Conservation (phyloP, 2,329 filamentous ascomycete genomes). For the Penicillium sp. region DNA sequence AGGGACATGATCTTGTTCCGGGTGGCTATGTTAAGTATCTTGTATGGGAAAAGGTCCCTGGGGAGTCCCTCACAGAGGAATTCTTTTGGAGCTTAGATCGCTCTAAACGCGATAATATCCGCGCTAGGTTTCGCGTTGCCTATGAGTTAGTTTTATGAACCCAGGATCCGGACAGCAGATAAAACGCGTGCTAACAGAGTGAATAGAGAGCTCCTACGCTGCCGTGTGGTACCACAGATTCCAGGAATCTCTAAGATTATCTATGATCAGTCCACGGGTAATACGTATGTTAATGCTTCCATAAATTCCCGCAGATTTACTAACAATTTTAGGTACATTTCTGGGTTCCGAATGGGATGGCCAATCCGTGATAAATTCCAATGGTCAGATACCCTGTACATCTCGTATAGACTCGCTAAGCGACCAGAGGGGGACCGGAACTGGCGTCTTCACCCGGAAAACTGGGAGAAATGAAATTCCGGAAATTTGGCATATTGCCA, state of each 20-base stretch:
- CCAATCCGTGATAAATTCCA: constrained; percentile 19
- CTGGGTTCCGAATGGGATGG: constrained; percentile 26
- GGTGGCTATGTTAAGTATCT: too few relatives aligned
- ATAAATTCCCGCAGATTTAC: constrained; percentile 15
- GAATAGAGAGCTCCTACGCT: constrained; percentile 24
- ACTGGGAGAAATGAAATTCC: constrained; percentile 13
- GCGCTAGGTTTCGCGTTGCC: too few relatives aligned
- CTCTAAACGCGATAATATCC: too few relatives aligned
- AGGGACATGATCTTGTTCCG: too few relatives aligned
- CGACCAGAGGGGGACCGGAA: not conserved
- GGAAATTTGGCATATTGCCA: not conserved
- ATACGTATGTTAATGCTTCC: constrained; percentile 22
- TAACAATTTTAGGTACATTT: constrained; percentile 21
- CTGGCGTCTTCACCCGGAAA: constrained; percentile 21
- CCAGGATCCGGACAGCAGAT: not conserved
- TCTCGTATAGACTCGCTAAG: constrained; percentile 19
- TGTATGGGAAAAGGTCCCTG: too few relatives aligned
- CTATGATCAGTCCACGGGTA: constrained; percentile 29
- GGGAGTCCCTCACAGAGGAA: too few relatives aligned
- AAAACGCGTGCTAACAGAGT: constrained; percentile 8
- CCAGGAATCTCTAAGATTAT: constrained; percentile 29
- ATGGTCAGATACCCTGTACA: constrained; percentile 17
- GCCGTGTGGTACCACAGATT: constrained; percentile 16
- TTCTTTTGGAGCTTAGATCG: too few relatives aligned
- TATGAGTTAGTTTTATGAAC: too few relatives aligned